Base-by-base conservation (phyloP, 2,329 filamentous ascomycete species). In the Pseudofabraea citricarpa region DNA sequence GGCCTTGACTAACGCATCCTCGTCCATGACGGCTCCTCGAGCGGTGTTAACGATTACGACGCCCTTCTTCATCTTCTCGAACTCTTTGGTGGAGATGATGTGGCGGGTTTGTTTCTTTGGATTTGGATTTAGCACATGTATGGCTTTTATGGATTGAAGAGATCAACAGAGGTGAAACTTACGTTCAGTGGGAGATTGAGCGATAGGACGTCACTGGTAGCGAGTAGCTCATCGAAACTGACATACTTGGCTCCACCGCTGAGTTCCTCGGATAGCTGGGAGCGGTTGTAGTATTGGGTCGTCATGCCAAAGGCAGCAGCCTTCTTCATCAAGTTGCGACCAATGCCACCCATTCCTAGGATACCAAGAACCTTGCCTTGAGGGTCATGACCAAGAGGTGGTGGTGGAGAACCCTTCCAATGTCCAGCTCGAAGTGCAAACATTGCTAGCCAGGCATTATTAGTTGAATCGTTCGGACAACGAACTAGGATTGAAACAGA, bases 331-430 rank as follows among this genome's bases (percentile, higher is more conserved):
- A 93, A 65, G 57, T 89, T 88, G 26, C 83, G 72, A 1, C 89
- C 88, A 48, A 94, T 93, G 2, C 88, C 87, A 16, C 88, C 88
- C 87, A 93, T 91, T 6, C 88, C 88, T 31, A 94, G 63, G 47
- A 94, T 89, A 0, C 88, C 88, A 5, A 94, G 72, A 1, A 82
- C 69, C 64, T 91, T 93, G 26, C 85, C 86, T 62, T 86, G 73
- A 1, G 87, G 87, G 57, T 93, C 87, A 58, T 87, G 85, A 10
- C 87, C 88, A 5, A 81, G 67, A 1, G 81, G 72, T 1, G 76
- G 73, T 6, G 69, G 62, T 3, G 72, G 69, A 6, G 65, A 60
- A 1, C 85, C 85, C 41, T 79, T 74, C 84, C 86, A 94, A 45
- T 78, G 67, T 1, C 83, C 81, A 18, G 73, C 68, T 26, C 88